Base-by-base conservation (phyloP, 495 filamentous ascomycete genomes). In the Daldinia grandis region DNA sequence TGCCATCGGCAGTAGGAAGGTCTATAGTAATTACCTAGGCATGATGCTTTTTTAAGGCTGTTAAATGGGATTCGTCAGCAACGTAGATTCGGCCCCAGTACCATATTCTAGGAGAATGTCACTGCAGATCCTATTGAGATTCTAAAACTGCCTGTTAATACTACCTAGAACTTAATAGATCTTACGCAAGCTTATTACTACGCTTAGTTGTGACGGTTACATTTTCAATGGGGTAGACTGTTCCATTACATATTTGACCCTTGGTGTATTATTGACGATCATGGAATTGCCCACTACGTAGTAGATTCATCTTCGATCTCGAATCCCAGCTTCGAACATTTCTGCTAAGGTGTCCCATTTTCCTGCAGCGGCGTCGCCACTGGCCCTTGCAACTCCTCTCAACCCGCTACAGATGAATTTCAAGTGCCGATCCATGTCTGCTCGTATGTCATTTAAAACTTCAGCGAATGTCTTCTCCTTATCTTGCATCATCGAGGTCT, bases 301-400 rank as follows among this genome's bases (percentile, higher is more conserved):
- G 19, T 19, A 58, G n/a, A 54, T 47, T 47, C 62, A 73, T 49
- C 61, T 56, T 37, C 64, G 69, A 31, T 76, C 75, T 42, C 66
- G 60, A 55, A 86, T 76, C 3, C 85, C 85, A 53, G 76, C 78
- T 76, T 88, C 87, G 33, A 90, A 70, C 78, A 86, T 87, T 76
- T 89, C 86, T 9, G 85, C 87, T 69, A 90, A 62, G 19, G 83
- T 78, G 74, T 89, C 87, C 83, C 87, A 87, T 70, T 86, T 86
- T 27, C 76, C 79, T 40, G 82, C 76, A 19, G 81, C 79, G 24
- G 76, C 73, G 17, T 86, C 84, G 21, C 83, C 80, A 19, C 86
- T 87, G 28, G 86, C 87, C 72, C 87, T 80, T n/a, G 86, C 85
- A 47, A 88, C 86, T 0, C 87, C 86, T 37, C 83, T 82, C 37